Conservation (phyloP, 164 flowering plant species). For the Magnolia officinalis region DNA sequence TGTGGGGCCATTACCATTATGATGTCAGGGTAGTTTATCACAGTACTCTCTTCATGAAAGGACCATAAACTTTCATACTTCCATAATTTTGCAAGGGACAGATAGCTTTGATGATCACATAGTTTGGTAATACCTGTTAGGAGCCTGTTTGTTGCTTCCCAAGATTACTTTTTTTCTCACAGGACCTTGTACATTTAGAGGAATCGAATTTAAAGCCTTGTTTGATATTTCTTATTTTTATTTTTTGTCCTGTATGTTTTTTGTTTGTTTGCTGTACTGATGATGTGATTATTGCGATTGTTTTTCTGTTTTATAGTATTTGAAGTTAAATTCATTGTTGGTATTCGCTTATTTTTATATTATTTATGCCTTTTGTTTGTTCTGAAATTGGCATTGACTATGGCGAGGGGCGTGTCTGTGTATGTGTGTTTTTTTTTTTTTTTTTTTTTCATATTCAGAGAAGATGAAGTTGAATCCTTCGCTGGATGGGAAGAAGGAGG, state of each 20-base stretch:
- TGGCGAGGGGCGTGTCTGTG: background rate
- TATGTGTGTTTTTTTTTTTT: background rate
- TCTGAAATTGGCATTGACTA: background rate
- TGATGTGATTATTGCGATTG: background rate
- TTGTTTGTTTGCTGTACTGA: constrained; percentile 3
- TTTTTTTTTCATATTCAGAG: constrained; percentile 10
- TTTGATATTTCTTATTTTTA: background rate
- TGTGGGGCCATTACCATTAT: background rate
- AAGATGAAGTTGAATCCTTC: constrained; percentile 13
- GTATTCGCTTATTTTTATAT: background rate
- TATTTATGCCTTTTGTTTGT: background rate
- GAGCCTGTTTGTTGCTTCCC: too few relatives aligned
- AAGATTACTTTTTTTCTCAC: background rate
- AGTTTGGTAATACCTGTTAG: background rate
- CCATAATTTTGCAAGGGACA: background rate
- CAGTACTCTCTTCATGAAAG: background rate
- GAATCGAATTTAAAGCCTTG: constrained; percentile 5
- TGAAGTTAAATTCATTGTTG: background rate
- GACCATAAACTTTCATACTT: background rate
- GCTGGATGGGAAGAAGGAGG: constrained; percentile 24
- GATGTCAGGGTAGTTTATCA: background rate
- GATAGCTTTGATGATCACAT: background rate
- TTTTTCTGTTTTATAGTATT: background rate
- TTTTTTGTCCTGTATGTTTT: background rate
- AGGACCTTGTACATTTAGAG: constrained; percentile 4